Conservation (phyloP, 1,284 basidiomycete genomes). For the Pyrrhoderma lamaoense region DNA sequence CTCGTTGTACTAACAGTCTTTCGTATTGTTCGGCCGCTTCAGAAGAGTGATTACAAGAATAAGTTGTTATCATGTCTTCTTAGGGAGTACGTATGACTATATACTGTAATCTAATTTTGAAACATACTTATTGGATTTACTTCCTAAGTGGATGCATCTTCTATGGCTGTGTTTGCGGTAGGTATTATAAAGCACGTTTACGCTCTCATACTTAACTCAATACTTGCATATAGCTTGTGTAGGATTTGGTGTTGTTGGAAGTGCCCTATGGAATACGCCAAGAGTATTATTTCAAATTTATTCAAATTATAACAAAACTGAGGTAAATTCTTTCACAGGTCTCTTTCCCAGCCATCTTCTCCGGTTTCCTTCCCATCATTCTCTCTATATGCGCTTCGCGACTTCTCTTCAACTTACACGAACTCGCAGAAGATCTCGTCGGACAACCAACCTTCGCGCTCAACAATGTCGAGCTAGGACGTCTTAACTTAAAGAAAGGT, state of each 20-base stretch:
- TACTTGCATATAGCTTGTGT: slow-evolving; percentile 1
- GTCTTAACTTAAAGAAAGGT: slow-evolving; percentile 11
- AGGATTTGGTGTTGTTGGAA: slow-evolving; percentile 13
- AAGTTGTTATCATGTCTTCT: slow-evolving; percentile 10
- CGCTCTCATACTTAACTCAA: not conserved
- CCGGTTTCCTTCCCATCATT: slow-evolving; percentile 10
- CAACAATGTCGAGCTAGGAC: slow-evolving; percentile 13
- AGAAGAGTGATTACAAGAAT: slow-evolving; percentile 11
- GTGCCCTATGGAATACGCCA: slow-evolving; percentile 11
- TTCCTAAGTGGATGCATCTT: slow-evolving; percentile 11
- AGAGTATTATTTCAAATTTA: not conserved
- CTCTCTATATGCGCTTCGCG: slow-evolving; percentile 13
- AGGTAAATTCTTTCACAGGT: not conserved
- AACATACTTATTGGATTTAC: not conserved
- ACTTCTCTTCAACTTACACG: slow-evolving; percentile 14
- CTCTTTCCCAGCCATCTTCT: slow-evolving; percentile 10
- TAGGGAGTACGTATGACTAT: slow-evolving; percentile 10
- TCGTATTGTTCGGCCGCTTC: slow-evolving; percentile 6
- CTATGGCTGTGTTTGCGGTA: slow-evolving; percentile 15
- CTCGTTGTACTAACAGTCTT: slow-evolving; percentile 10
- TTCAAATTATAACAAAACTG: too few relatives aligned
- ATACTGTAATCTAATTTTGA: not conserved
- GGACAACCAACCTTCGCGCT: slow-evolving; percentile 12
- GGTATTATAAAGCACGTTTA: not conserved
- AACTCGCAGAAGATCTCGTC: slow-evolving; percentile 12